Evolutionary conservation across 2,329 filamentous ascomycete genomes (phyloP).

Genomic region (Cryphonectria radicalis): DNA sequence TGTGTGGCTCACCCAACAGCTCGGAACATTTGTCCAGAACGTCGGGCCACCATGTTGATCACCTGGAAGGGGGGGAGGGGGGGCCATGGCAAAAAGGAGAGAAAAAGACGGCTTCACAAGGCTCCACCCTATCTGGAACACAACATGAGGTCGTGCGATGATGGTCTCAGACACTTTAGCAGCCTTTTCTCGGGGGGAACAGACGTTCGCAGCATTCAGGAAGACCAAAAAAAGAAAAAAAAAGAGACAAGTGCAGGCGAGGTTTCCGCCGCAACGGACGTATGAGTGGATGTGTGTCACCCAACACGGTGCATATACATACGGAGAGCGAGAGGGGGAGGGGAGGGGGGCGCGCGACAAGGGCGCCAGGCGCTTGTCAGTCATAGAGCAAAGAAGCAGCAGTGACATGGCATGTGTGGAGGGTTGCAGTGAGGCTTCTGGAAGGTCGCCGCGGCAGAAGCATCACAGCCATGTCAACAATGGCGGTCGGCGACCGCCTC

Average conservation of each 20-base stretch:
- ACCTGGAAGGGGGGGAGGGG: background rate
- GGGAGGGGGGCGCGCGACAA: background rate
- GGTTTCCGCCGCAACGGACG: background rate
- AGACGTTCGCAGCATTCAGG: background rate
- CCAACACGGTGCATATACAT: background rate
- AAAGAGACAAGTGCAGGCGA: background rate
- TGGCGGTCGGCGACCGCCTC: background rate
- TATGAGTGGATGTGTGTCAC: background rate
- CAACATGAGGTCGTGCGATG: background rate
- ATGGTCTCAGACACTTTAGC: background rate
- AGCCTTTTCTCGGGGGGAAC: background rate
- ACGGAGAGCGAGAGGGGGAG: background rate
- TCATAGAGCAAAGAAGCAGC: background rate
- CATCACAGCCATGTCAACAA: background rate
- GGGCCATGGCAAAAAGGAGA: background rate
- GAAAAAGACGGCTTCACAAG: background rate
- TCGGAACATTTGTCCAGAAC: background rate
- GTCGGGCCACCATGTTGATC: background rate
- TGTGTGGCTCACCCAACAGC: background rate
- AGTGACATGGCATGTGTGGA: background rate
- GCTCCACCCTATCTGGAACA: constrained; percentile 3
- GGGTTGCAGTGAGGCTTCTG: constrained; percentile 12
- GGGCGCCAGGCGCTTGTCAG: background rate
- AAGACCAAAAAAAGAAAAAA: background rate
- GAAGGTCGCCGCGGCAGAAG: constrained; percentile 14